These are phyloP conservation scores for Ceratobasidium sp. DNA, from an alignment of 1,284 basidiomycete genomes.

Conservation along the genomic window DNA sequence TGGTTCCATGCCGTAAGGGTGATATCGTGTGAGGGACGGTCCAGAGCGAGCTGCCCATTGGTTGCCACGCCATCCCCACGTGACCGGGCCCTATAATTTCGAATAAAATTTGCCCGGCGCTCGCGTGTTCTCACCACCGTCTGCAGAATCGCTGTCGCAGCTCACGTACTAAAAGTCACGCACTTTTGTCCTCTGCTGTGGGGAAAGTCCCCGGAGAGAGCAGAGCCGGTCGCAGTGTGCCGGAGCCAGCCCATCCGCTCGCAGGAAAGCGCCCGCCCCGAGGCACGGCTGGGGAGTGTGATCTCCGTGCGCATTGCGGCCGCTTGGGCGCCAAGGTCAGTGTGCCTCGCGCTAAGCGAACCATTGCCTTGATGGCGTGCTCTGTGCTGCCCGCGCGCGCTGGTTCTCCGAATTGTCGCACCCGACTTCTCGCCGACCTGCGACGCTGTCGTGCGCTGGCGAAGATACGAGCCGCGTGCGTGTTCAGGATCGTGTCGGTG, in stretches of 20 bases:
- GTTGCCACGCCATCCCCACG: slow-evolving; percentile 24
- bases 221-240: slow-evolving; percentile 67
- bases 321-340: slow-evolving; percentile 61
- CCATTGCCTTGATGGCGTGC: slow-evolving; percentile 69
- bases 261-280: slow-evolving; percentile 77
- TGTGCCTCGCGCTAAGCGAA: slow-evolving; percentile 50
- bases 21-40: no score
- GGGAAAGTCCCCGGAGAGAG: slow-evolving; percentile 92
- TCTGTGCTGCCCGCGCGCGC: slow-evolving; percentile 54
- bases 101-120: slow-evolving; percentile 36
- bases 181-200: slow-evolving; percentile 71
- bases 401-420: slow-evolving; percentile 33
- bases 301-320: slow-evolving; percentile 59
- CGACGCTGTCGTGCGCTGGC: slow-evolving; percentile 63
- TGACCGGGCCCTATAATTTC: slow-evolving; percentile 22
- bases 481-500: slow-evolving; percentile 24
- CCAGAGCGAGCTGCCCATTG: not conserved
- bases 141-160: slow-evolving; percentile 88
- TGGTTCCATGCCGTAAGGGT: slow-evolving; percentile 21
- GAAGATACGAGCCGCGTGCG: slow-evolving; percentile 77
- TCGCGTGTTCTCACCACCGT: slow-evolving; percentile 59
- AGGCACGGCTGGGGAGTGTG: slow-evolving; percentile 65
- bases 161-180: slow-evolving; percentile 71
- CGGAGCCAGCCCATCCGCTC: slow-evolving; percentile 55
- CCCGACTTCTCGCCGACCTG: slow-evolving; percentile 48